Evolutionary conservation across 2,329 filamentous ascomycete genomes (phyloP).

Genomic region (Monosporascus ibericus): DNA sequence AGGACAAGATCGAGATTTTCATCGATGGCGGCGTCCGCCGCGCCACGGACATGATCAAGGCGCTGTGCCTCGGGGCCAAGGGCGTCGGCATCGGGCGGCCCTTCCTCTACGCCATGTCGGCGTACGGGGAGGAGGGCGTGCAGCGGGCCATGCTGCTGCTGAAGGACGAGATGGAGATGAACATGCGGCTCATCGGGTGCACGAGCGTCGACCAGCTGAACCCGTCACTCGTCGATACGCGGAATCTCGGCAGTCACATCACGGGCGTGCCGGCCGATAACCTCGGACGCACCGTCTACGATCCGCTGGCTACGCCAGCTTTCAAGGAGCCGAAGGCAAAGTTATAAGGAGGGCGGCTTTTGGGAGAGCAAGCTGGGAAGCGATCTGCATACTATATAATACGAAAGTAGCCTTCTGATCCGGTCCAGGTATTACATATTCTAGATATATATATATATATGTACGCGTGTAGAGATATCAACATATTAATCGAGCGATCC

Average conservation of each 20-base stretch:
- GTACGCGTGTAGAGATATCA: too few relatives aligned
- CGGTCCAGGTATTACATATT: too few relatives aligned
- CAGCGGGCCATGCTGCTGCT: conserved; percentile 87
- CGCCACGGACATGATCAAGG: conserved; percentile 92
- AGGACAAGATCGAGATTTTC: conserved; percentile 78
- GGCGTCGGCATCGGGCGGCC: conserved; percentile 92
- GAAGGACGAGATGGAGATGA: conserved; percentile 98
- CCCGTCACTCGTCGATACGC: conserved; percentile 71
- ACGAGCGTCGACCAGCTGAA: conserved; percentile 70
- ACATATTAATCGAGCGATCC: too few relatives aligned
- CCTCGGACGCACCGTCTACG: conserved; percentile 44
- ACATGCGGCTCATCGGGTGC: conserved; percentile 89
- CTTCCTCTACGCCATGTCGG: conserved; percentile 93
- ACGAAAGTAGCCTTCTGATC: neutral
- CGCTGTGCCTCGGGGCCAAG: conserved; percentile 82
- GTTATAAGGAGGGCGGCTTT: neutral
- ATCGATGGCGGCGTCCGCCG: conserved; percentile 87
- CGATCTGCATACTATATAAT: conserved; percentile 1
- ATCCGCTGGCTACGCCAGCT: conserved; percentile 44
- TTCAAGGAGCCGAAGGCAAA: conserved; percentile 40
- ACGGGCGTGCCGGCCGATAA: conserved; percentile 43
- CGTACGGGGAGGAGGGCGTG: conserved; percentile 82
- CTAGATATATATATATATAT: too few relatives aligned
- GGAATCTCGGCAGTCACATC: conserved; percentile 55
- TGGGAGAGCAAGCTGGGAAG: conserved; percentile 37